Base-by-base conservation (phyloP, 2,329 filamentous ascomycete genomes). In the Claviceps pazoutovae region DNA sequence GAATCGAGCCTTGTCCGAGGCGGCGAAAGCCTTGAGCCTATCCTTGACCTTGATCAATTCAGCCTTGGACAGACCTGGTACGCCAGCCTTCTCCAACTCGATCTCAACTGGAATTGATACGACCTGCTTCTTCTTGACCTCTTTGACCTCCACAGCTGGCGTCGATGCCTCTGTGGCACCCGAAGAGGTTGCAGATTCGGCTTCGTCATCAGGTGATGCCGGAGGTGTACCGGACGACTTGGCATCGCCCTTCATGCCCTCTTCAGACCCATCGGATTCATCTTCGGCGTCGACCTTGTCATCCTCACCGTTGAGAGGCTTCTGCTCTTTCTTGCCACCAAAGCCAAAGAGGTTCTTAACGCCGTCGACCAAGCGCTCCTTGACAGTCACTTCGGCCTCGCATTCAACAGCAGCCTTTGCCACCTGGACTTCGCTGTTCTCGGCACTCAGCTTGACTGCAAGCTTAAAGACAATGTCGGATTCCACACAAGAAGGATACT, bases 331-430 rank as follows among this genome's bases (percentile, higher is more conserved):
- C 62, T 86, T 86, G n/a, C 51, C 45, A 26, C 91, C 93, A 64
- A 97, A 90, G 5, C 93, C 93, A 63, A 98, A 94, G 56, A 96
- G 79, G 57, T 90, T 94, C 75, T 98, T 98, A 58, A 97, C 88
- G 44, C 88, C 90, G 62, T 95, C 91, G 47, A 96, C 86, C 48
- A 97, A 79, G 49, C 84, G 83, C 56, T 86, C 87, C 65, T 89
- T 88, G 67, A 83, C 81, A 8, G 70, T 66, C 4, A 75, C 76
- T 50, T 94, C 86, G 26, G 84, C 79, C 64, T 95, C 87, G 62
- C 93, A 98, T 65, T 90, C 90, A 5, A 93, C 83, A 52, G 77
- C 77, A n/a, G 85, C 86, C 59, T 80, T 80, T 52, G 78, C 67
- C 49, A 97, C 77, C 55, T 90, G 84, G 3, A 94, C 88, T 58